Evolutionary conservation across 1,284 basidiomycete genomes (phyloP), one percentile per base, ranked within the genome.

Genomic region (Moniliophthora roreri): DNA sequence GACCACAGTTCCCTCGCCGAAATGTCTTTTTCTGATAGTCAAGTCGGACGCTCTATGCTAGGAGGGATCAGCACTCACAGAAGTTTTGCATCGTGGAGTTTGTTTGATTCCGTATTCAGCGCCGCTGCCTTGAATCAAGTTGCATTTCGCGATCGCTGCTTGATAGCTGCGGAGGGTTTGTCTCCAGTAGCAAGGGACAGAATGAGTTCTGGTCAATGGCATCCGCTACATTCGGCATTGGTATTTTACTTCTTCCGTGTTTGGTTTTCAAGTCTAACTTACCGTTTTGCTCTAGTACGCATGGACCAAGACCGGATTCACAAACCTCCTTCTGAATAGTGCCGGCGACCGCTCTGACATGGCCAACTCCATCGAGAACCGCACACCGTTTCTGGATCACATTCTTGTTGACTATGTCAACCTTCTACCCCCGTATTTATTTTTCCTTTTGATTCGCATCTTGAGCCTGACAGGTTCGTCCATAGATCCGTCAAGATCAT

Each of bases 381-480:
- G 60, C 8, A 56, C 60, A 13, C 56, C 60, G 1, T 60, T 61
- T 24, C 36, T 61, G 10, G 60, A 61, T 47, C 60, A 61, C 50
- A 45, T 58, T 23, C 38, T 61, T 24, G 58, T 56, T 1, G 60
- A 61, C 36, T 61, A 61, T 47, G 58, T 51, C 13, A 60, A 61
- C 32, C 24, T 36, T 11, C 36, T 61, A 6, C 58, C 60, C 0
- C 58, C 60, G 60, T 61, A 51, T 49, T 52, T 51, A 18, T 1
- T 18, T 23, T n/a, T n/a, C n/a, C n/a, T n/a, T n/a, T n/a, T n/a
- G n/a, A n/a, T n/a, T n/a, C n/a, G n/a, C n/a, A n/a, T n/a, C n/a
- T n/a, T n/a, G n/a, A n/a, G n/a, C n/a, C n/a, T n/a, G n/a, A n/a
- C n/a, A n/a, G n/a, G n/a, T n/a, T 28, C n/a, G n/a, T n/a, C 9